Evolutionary conservation across 768 basidiomycete species (phyloP).

Genomic region (Xanthoconium purpureum): DNA sequence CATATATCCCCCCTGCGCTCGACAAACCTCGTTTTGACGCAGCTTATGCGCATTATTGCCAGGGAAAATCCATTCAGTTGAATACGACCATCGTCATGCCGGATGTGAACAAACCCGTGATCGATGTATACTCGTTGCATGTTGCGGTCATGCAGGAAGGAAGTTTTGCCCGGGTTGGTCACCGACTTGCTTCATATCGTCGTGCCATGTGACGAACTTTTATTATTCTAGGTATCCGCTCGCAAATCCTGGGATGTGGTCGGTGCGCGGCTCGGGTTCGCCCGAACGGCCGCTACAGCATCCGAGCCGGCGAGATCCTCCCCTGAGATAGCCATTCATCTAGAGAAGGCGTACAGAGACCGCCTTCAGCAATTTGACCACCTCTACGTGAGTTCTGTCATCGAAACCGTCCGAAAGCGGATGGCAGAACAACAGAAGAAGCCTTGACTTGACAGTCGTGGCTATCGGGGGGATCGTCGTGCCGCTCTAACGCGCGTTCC

Average conservation of each 20-base stretch:
- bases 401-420: slow-evolving; percentile 32
- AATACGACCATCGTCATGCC: slow-evolving; percentile 31
- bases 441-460: slow-evolving; percentile 15
- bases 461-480: slow-evolving; percentile 8
- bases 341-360: slow-evolving; percentile 28
- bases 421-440: slow-evolving; percentile 33
- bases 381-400: slow-evolving; percentile 32
- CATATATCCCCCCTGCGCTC: slow-evolving; percentile 29
- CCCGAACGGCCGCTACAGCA: slow-evolving; percentile 20
- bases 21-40: slow-evolving; percentile 28
- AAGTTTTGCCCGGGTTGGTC: slow-evolving; percentile 27
- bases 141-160: slow-evolving; percentile 34
- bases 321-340: slow-evolving; percentile 23
- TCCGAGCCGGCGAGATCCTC: slow-evolving; percentile 25
- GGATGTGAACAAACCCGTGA: slow-evolving; percentile 21
- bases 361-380: slow-evolving; percentile 33
- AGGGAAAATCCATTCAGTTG: slow-evolving; percentile 23
- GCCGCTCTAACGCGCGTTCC: background rate
- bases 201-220: background rate
- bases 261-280: slow-evolving; percentile 26
- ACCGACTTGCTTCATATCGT: background rate
- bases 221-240: slow-evolving; percentile 18
- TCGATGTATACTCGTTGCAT: slow-evolving; percentile 31
- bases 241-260: slow-evolving; percentile 30
- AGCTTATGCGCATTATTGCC: slow-evolving; percentile 29